Base-by-base conservation (phyloP, 176 grass and related monocot genomes). In the Guadua angustifolia region DNA sequence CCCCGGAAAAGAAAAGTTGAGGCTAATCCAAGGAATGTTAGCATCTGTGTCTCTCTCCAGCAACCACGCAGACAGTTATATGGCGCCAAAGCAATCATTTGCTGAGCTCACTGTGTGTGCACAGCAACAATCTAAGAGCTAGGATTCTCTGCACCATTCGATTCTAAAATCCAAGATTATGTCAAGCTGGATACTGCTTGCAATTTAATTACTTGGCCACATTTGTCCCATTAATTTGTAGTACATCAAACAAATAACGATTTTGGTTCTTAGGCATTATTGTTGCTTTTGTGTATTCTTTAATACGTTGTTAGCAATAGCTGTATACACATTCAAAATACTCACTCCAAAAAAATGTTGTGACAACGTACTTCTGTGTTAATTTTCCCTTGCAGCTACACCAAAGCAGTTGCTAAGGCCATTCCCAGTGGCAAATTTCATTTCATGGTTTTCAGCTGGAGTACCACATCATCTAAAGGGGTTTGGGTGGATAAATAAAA, bases 41-140 rank as follows among this genome's bases (percentile, higher is more conserved):
- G 58, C 39, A 43, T 19, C 15, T 35, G 1, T 45, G 18, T 73
- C 73, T 36, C 73, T 45, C 74, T 49, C 57, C 74, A 66, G 39
- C 67, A 73, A 58, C 81, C 81, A 83, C 36, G 45, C 16, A 45
- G 58, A 64, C 40, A 35, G 66, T 60, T 43, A 58, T 67, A 71
- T 78, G 83, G 79, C 66, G 84, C 79, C 79, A 86, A 90, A 83
- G 73, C 74, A 86, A 90, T 86, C 84, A 86, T 86, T 82, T 61
- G 74, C 83, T 66, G 72, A 70, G 66, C 47, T 73, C 83, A 47
- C 79, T 82, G 82, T 86, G 22, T 21, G 36, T 25, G 57, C 49
- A 83, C 84, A 83, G 40, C 40, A 42, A 83, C 40, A 42, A 83
- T 73, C 39, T 44, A 51, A 46, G 46, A 43, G 66, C 66, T 73